phyloP scores from a whole-genome alignment of 176 grass and related monocot species.

The Ensete glaucum region DNA sequence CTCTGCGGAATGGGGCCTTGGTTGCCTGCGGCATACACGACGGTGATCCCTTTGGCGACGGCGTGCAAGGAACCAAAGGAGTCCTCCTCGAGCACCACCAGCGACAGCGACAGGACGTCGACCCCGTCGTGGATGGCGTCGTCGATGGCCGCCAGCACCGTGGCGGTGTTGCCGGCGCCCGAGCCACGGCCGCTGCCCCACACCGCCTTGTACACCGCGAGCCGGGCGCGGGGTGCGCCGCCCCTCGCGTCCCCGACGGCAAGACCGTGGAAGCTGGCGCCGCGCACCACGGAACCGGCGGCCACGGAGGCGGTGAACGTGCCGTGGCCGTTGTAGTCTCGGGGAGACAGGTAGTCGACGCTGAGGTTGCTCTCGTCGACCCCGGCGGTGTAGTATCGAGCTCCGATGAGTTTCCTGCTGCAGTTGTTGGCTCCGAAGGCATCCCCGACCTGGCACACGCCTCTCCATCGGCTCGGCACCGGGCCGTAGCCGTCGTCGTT shows the following conservation, averaged over 20 bases:
- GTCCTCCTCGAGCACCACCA: not conserved
- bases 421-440: constrained; percentile 29
- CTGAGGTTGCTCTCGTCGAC: not conserved
- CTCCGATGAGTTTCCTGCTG: constrained; percentile 54
- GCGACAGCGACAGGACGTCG: constrained; percentile 46
- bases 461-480: constrained; percentile 31
- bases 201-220: constrained; percentile 40
- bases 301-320: constrained; percentile 46
- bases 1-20: constrained; percentile 12
- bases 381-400: constrained; percentile 29
- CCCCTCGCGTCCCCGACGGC: constrained; percentile 28
- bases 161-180: constrained; percentile 29
- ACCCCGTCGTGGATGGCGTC: constrained; percentile 63
- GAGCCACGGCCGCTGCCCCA: not conserved
- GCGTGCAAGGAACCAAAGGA: constrained; percentile 39
- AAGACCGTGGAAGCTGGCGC: constrained; percentile 28
- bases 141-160: constrained; percentile 27
- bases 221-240: constrained; percentile 35
- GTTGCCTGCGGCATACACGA: constrained; percentile 33
- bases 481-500: constrained; percentile 28
- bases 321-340: constrained; percentile 23
- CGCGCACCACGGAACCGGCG: constrained; percentile 24
- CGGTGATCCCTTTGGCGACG: constrained; percentile 30
- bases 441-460: constrained; percentile 26
- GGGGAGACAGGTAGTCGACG: constrained; percentile 24